phyloP scores from a whole-genome alignment of 306 rosid genomes.

The Abrus precatorius region DNA sequence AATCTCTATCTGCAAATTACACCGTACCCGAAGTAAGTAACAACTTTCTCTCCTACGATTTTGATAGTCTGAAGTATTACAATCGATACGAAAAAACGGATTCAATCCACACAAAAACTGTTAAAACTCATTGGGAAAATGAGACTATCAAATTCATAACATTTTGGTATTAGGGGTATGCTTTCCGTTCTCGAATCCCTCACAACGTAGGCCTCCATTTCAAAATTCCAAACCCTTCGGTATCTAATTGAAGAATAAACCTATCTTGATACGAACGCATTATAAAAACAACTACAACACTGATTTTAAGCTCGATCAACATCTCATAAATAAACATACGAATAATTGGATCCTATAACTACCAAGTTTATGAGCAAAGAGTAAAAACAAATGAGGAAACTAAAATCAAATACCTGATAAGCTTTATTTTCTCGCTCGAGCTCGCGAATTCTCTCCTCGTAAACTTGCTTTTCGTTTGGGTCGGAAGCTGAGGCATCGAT shows the following conservation, averaged over 20 bases:
- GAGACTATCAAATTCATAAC: not conserved
- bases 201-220: not conserved
- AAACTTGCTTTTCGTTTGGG: conserved; percentile 49
- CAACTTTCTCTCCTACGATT: conserved; percentile 1
- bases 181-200: not conserved
- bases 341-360: conserved; percentile 20
- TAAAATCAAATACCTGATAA: conserved; percentile 62
- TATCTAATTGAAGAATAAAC: not conserved
- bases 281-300: not conserved
- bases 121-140: not conserved
- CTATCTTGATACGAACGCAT: not conserved
- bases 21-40: conserved; percentile 42
- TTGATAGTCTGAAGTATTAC: conserved; percentile 3
- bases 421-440: conserved; percentile 69
- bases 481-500: conserved; percentile 48
- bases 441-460: conserved; percentile 60
- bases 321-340: not conserved
- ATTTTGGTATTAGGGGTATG: not conserved
- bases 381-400: not conserved
- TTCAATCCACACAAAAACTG: not conserved
- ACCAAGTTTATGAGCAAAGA: conserved; percentile 25
- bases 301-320: not conserved
- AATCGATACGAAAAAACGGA: too few species aligned
- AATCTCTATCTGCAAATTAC: conserved; percentile 70
- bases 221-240: not conserved